Evolutionary conservation across 345 rosid species (phyloP), one percentile per base, ranked within the genome.

Genomic region (Boechera retrofracta): DNA sequence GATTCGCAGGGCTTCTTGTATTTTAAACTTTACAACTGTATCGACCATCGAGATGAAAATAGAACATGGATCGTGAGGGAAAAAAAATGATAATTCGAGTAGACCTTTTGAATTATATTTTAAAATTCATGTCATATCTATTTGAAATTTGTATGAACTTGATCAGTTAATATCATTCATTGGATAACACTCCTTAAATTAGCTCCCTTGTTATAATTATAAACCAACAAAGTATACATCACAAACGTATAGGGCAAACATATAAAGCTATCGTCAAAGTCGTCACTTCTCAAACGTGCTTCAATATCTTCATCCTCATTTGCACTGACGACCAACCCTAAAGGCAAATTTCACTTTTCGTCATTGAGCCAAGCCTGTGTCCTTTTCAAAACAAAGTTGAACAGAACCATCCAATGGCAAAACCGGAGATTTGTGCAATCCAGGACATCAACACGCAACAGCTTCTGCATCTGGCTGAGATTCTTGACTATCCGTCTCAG

Each of bases 381-480:
- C 31, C 32, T 64, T 18, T 55, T 56, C 18, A 75, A 8, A 36
- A 26, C 42, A 74, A 55, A 55, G 59, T 44, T 24, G 39, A 12
- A 45, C 10, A 55, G 60, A 64, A 42, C 76, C 61, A 35, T 29
- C n/a, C 6, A 47, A 29, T 36, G 47, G 15, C 59, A 64, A 47
- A 63, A 63, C 67, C 1, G 44, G 10, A 56, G 73, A 65, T 13
- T 39, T 64, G 7, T 49, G 31, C 42, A 65, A 57, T 11, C 15
- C 10, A 7, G 36, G 48, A 67, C 56, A 74, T 82, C 77, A 85
- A 71, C 82, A 80, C 0, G 80, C 82, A 49, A 88, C 88, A 55
- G 85, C 87, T 68, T 45, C 78, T 42, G 81, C 55, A n/a, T 82
- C 85, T 38, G 86, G 57, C 79, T 82, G 77, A 57, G 86, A 80